Evolutionary conservation across 2,329 filamentous ascomycete genomes (phyloP), one percentile per base, ranked within the genome.

Genomic region (Myriosclerotinia curreyana): DNA sequence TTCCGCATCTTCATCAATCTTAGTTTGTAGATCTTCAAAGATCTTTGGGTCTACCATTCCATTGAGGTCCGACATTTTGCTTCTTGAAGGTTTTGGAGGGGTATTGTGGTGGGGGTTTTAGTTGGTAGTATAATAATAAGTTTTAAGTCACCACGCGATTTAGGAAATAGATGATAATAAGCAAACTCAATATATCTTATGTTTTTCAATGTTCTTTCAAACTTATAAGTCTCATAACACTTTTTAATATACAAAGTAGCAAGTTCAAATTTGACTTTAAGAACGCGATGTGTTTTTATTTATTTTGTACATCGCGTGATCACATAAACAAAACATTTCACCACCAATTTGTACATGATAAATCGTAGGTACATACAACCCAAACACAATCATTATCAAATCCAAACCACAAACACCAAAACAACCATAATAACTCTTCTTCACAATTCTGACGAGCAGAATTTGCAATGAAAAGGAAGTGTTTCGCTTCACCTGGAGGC

Each of bases 1-100:
- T 62, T 84, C 81, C 11, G 86, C 83, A 75, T 98, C 95, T 76
- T 96, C 89, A 71, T 98, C 95, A 71, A 97, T 91, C 76, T 93
- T 93, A 65, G 84, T 80, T 78, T 97, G 94, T 67, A 99, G 87
- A 71, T 89, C 84, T 74, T 92, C 86, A 77, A 98, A 97, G 76
- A 98, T 91, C 55, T 62, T 83, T 66, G 91, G 88, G 75, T 96
- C 88, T 73, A 74, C 66, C 70, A 73, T 72, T 65, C 68, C 69
- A 54, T 62, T 65, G 31, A 56, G 31, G 62, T 64, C 64, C n/a
- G 66, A 65, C 69, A 70, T 69, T 38, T 62, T 66, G n/a, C n/a
- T n/a, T 48, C 22, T 56, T 59, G 34, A 22, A 40, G 15, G 25
- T 48, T 34, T 56, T 56, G 42, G 60, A 48, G 40, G 60, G 60